phyloP scores from a whole-genome alignment of 225 moss, liverwort and hornwort genomes.

The Pleurozium schreberi region DNA sequence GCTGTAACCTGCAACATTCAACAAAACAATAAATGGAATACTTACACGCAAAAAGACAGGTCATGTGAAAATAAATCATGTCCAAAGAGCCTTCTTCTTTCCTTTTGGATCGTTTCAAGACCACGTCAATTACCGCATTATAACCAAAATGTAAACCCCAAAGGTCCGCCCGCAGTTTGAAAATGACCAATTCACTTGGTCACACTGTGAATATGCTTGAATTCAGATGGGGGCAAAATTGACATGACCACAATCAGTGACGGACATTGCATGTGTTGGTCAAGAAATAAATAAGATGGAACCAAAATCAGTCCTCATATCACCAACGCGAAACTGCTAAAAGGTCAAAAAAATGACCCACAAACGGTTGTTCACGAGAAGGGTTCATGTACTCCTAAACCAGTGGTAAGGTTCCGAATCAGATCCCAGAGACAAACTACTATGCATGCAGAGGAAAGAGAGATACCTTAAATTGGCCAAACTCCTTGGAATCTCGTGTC shows the following conservation, averaged over 20 bases:
- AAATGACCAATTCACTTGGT: background rate
- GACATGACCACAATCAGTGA: background rate
- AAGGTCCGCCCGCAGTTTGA: background rate
- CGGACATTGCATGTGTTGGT: background rate
- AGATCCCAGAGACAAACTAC: background rate
- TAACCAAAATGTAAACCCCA: background rate
- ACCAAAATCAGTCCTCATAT: background rate
- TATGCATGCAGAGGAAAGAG: background rate
- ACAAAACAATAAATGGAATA: background rate
- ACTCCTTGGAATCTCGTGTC: conserved; percentile 85
- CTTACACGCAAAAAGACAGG: background rate
- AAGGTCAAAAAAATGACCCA: background rate
- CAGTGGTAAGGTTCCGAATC: background rate
- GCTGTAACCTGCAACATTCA: conserved; percentile 49
- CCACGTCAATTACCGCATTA: background rate
- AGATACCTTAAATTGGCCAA: conserved; percentile 83
- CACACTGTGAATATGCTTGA: background rate
- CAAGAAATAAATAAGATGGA: background rate
- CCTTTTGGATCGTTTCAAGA: background rate
- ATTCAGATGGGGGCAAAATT: background rate
- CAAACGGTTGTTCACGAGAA: background rate
- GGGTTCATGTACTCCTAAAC: background rate
- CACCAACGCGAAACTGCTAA: background rate
- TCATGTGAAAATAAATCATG: background rate
- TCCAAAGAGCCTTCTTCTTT: background rate